Evolutionary conservation across 371 early-diverging fungal species (phyloP).

Genomic region (Mortierella sp.): DNA sequence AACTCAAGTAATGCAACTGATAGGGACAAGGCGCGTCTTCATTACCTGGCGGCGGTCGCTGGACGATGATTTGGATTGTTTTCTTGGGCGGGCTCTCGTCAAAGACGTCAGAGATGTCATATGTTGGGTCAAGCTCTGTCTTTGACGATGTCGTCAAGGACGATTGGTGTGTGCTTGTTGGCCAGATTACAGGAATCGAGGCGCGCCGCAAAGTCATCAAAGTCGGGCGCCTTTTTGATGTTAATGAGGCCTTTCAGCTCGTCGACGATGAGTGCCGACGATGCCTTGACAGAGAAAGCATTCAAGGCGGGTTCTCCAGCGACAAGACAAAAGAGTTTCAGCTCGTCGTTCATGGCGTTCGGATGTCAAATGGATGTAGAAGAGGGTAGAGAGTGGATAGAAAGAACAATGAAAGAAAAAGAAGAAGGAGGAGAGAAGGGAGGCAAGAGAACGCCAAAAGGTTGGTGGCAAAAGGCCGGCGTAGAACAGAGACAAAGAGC

Average conservation of each 20-base stretch:
- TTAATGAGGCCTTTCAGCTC: not conserved
- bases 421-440: too few species aligned
- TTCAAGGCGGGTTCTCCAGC: not conserved
- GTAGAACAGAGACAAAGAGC: too few species aligned
- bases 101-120: not conserved
- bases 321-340: constrained; percentile 24
- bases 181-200: constrained; percentile 8
- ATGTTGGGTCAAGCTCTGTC: not conserved
- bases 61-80: constrained; percentile 13
- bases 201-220: constrained; percentile 30
- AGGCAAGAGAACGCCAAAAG: too few species aligned
- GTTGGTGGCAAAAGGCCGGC: too few species aligned
- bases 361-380: too few species aligned
- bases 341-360: constrained; percentile 9
- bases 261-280: too few species aligned
- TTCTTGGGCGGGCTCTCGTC: constrained; percentile 1
- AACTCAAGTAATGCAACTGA: too few species aligned
- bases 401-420: too few species aligned
- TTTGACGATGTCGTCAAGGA: not conserved
- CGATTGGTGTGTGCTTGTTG: not conserved
- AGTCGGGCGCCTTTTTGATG: constrained; percentile 9
- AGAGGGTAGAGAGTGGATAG: too few species aligned
- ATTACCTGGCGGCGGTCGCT: constrained; percentile 7
- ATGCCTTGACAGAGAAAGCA: too few species aligned
- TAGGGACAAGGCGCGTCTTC: not conserved